phyloP scores from a whole-genome alignment of 2,329 filamentous ascomycete species.

The Tympanopsis confertula region DNA sequence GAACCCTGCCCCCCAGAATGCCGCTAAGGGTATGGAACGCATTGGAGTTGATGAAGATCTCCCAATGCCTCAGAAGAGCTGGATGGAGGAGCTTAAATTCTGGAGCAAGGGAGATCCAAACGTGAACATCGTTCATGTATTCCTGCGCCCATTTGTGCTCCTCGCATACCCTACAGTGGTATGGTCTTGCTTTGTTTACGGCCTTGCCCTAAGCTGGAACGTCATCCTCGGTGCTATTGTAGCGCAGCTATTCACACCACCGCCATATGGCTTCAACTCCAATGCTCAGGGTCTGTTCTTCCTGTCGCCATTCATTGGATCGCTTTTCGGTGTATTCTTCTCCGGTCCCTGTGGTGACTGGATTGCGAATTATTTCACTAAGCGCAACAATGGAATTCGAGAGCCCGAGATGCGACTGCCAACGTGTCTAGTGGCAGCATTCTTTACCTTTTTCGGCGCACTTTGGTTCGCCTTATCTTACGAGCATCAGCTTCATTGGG shows the following conservation, averaged over 20 bases:
- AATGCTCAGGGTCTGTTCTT: conserved; percentile 12
- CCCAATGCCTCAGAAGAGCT: conserved; percentile 5
- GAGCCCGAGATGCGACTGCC: conserved; percentile 49
- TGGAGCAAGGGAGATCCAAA: conserved; percentile 8
- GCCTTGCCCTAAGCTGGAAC: conserved; percentile 14
- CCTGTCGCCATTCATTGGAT: conserved; percentile 12
- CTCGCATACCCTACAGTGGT: conserved; percentile 11
- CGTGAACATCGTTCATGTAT: conserved; percentile 10
- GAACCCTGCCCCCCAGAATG: too few species aligned
- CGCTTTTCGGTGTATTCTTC: conserved; percentile 32
- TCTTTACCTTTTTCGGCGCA: conserved; percentile 11
- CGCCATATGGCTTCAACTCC: conserved; percentile 11
- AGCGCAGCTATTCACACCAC: conserved; percentile 14
- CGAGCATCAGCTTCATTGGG: conserved; percentile 10
- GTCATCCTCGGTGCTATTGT: conserved; percentile 13
- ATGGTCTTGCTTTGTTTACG: conserved; percentile 12
- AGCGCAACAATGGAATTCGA: conserved; percentile 39
- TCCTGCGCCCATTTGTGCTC: conserved; percentile 8
- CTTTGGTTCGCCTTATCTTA: conserved; percentile 9
- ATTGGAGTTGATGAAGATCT: conserved; percentile 1
- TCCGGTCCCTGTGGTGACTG: conserved; percentile 35
- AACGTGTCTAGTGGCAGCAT: too few species aligned
- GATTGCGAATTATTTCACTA: conserved; percentile 34
- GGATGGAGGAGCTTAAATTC: conserved; percentile 4
- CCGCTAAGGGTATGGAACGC: too few species aligned